phyloP scores from a whole-genome alignment of 352 stramenopile genomes.

The Globisporangium okanoganense region DNA sequence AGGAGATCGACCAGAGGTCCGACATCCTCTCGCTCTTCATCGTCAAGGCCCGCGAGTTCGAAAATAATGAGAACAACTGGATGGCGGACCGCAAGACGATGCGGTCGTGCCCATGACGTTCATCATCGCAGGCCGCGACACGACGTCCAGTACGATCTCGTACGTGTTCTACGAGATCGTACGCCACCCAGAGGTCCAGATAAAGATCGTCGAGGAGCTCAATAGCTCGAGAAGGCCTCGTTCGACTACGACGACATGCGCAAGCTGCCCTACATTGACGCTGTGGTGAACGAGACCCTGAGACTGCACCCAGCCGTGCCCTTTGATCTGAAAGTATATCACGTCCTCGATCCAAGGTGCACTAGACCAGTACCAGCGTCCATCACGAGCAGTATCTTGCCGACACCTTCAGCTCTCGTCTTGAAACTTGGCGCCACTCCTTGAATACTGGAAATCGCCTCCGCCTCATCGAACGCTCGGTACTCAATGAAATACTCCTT shows the following conservation, averaged over 20 bases:
- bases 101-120: conserved; percentile 69
- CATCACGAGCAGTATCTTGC: no score
- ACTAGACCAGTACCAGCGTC: no score
- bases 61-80: neutral
- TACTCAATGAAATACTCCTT: no score
- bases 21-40: conserved; percentile 60
- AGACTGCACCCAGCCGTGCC: conserved; percentile 70
- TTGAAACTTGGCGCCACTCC: no score
- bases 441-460: no score
- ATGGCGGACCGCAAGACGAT: conserved; percentile 31
- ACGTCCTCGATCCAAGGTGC: no score
- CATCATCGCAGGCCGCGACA: conserved; percentile 26
- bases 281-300: conserved; percentile 64
- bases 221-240: neutral
- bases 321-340: conserved; percentile 62
- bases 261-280: conserved; percentile 58
- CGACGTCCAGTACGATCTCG: conserved; percentile 3
- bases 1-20: conserved; percentile 25
- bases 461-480: no score
- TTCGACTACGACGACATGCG: conserved; percentile 58
- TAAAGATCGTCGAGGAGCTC: conserved; percentile 51
- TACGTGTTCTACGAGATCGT: conserved; percentile 38
- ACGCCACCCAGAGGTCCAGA: conserved; percentile 45
- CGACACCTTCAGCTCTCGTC: no score
- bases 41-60: conserved; percentile 32